Evolutionary conservation across 208 protist species (phyloP), one percentile per base, ranked within the genome.

Genomic region (Lotmaria passim): DNA sequence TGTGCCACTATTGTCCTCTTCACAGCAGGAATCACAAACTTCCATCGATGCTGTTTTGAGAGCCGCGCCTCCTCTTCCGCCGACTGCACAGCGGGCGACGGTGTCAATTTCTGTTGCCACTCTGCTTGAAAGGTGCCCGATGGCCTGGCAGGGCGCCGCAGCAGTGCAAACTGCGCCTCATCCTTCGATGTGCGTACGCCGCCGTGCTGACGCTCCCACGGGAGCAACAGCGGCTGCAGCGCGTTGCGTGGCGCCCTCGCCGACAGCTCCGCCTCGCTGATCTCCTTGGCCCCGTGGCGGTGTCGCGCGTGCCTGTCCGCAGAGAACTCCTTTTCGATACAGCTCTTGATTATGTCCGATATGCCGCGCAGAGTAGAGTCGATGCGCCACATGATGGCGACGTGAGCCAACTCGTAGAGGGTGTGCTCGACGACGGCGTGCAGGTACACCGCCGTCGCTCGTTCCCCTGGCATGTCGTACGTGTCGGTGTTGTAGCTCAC

Each of bases 341-440:
- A 47, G 21, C 28, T 30, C 39, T 64, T 44, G 34, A 78, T 63
- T 46, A 78, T 60, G 6, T 53, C 71, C 11, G 55, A 21, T 0
- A 48, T 17, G 33, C 85, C 83, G n/a, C 69, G 57, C 34, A 96
- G 48, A 1, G 88, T 87, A 2, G 33, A 52, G 56, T 90, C 81
- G 41, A 94, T 44, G 19, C 79, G 70, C 85, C 84, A 93, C 88
- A 93, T 91, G 50, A 94, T 34, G n/a, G 88, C 46, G n/a, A 76
- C 77, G 65, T 96, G 88, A 17, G 78, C 83, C n/a, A 96, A 74
- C 66, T 96, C 91, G 51, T 90, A 57, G 8, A 96, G 59, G 0
- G 78, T 74, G 75, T 96, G 91, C 15, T 79, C 61, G 1, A 90
- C 87, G 8, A 94, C 47, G 4, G 82, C 85, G 38, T 79, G 67